Conservation (phyloP, 2,329 filamentous ascomycete species). For the Pseudogymnoascus pannorum region DNA sequence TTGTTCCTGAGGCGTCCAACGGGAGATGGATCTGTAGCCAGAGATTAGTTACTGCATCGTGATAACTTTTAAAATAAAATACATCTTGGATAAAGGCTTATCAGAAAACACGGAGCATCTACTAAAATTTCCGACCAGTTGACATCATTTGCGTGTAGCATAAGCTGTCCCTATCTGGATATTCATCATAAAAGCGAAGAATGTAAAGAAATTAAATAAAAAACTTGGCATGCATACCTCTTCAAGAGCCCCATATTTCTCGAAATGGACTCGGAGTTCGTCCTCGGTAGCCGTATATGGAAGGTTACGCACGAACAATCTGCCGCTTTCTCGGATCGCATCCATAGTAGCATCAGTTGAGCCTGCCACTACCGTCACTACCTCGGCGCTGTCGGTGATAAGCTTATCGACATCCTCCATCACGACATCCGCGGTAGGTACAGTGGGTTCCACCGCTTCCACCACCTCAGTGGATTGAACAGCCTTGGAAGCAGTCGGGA, state of each 20-base stretch:
- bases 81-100: conserved; percentile 24
- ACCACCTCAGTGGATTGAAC: conserved; percentile 13
- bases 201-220: conserved; percentile 21
- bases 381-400: neutral
- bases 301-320: conserved; percentile 84
- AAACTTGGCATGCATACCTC: conserved; percentile 61
- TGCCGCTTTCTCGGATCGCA: conserved; percentile 62
- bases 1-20: conserved; percentile 61
- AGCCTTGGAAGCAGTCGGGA: conserved; percentile 20
- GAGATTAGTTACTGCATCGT: conserved; percentile 10
- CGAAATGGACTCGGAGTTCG: conserved; percentile 67
- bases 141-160: conserved; percentile 82
- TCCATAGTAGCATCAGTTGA: conserved; percentile 38
- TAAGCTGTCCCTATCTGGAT: conserved; percentile 99
- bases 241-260: conserved; percentile 65
- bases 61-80: conserved; percentile 13
- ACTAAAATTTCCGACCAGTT: conserved; percentile 99
- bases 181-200: conserved; percentile 70
- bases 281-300: conserved; percentile 72
- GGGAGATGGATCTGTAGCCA: conserved; percentile 73
- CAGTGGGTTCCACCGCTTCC: conserved; percentile 12
- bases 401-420: conserved; percentile 12
- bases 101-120: conserved; percentile 92
- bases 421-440: conserved; percentile 11
- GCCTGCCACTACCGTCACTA: conserved; percentile 12